These are phyloP conservation scores for Phytopythium helicoides DNA, from an alignment of 352 stramenopile species.

Conservation along the genomic window DNA sequence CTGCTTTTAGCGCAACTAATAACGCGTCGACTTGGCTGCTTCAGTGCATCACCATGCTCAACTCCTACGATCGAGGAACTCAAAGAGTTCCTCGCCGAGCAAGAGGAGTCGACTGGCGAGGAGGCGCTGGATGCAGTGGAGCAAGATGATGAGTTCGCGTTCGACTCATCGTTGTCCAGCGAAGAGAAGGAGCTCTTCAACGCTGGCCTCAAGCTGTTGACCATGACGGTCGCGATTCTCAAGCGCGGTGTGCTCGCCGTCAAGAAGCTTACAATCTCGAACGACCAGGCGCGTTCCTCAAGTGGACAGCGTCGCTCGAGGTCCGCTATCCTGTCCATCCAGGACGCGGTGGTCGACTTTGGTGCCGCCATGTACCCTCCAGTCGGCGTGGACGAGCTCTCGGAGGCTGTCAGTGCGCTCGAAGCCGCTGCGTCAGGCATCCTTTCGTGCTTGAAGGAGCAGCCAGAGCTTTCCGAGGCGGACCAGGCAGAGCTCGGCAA, in stretches of 20 bases:
- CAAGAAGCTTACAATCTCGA: constrained; percentile 63
- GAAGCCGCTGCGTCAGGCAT: constrained; percentile 34
- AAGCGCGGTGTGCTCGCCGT: constrained; percentile 83
- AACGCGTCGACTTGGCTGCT: background rate
- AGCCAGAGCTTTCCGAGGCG: constrained; percentile 38
- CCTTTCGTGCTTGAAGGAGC: constrained; percentile 44
- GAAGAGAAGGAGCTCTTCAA: constrained; percentile 71
- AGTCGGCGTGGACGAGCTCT: constrained; percentile 60
- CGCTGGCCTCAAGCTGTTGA: constrained; percentile 62
- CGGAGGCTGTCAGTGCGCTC: constrained; percentile 27
- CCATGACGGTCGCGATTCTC: constrained; percentile 70
- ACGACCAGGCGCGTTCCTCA: constrained; percentile 55
- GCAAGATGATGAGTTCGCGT: constrained; percentile 69
- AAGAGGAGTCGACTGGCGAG: constrained; percentile 20
- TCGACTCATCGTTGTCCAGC: constrained; percentile 68
- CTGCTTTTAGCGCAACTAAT: background rate
- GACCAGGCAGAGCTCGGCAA: constrained; percentile 38
- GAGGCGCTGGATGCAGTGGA: constrained; percentile 51
- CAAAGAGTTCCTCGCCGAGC: constrained; percentile 65
- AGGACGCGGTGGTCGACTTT: constrained; percentile 78
- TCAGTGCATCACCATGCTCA: constrained; percentile 77
- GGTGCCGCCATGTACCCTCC: constrained; percentile 79
- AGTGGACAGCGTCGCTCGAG: constrained; percentile 70
- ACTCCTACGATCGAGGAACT: constrained; percentile 81
- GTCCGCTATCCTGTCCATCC: constrained; percentile 53